phyloP scores from a whole-genome alignment of 768 basidiomycete genomes.

The Phylloporus sp. region DNA sequence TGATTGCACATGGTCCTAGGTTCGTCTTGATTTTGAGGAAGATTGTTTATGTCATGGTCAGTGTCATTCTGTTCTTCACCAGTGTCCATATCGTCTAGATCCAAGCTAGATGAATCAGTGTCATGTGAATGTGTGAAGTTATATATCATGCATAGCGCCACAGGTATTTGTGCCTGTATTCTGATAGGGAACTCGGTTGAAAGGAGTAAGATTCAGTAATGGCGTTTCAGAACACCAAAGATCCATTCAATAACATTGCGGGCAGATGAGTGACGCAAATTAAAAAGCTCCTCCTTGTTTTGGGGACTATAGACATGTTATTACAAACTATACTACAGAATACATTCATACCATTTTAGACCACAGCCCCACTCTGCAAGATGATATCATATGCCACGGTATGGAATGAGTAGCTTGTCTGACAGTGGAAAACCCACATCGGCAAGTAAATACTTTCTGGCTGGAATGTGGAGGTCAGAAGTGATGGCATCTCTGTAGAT shows the following conservation, averaged over 20 bases:
- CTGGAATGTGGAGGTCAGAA: neutral
- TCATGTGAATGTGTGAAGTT: neutral
- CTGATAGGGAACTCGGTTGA: neutral
- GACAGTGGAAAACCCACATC: slow-evolving; percentile 7
- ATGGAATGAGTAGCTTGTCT: slow-evolving; percentile 35
- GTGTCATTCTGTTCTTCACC: neutral
- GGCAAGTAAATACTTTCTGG: slow-evolving; percentile 1
- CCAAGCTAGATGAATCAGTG: neutral
- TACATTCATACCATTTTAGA: neutral
- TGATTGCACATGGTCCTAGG: too few relatives aligned
- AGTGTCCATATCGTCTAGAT: neutral
- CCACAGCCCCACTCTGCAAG: neutral
- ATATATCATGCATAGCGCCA: neutral
- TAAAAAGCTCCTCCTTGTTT: neutral
- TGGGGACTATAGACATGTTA: neutral
- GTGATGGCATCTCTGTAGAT: neutral
- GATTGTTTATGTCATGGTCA: too few relatives aligned
- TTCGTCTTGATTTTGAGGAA: too few relatives aligned
- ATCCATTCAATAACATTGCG: neutral
- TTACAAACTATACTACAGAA: neutral
- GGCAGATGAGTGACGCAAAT: neutral
- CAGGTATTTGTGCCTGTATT: neutral
- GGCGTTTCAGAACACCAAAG: neutral
- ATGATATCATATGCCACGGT: slow-evolving; percentile 8
- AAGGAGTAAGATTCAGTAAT: neutral